A percentile compares a stretch with the other conserved stretches of the same genome.
Conservation (phyloP, 768 basidiomycete genomes). For the Mrakia hoshinonis region DNA sequence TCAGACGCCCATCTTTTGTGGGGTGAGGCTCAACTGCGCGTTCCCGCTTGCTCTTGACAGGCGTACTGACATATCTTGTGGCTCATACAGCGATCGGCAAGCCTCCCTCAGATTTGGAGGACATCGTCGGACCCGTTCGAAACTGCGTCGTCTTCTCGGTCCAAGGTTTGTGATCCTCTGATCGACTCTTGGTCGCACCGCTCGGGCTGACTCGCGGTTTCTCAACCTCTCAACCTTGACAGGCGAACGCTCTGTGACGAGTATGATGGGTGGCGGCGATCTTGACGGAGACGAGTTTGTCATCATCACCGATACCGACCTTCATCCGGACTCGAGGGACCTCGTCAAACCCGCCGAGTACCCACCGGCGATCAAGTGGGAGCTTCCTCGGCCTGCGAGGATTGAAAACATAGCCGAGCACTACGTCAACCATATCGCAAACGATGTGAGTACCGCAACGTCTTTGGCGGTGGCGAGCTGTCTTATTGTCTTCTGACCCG, state of each 20-base stretch:
- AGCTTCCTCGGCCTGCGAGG: background rate
- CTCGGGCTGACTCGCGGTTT: background rate
- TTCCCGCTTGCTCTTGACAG: background rate
- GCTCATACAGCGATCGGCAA: background rate
- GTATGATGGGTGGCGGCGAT: slow-evolving; percentile 60
- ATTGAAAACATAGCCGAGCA: background rate
- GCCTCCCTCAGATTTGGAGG: slow-evolving; percentile 44
- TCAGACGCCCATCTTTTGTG: too few relatives aligned
- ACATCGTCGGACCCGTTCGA: slow-evolving; percentile 45
- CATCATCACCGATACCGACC: background rate
- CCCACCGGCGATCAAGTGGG: background rate
- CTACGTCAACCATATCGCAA: background rate
- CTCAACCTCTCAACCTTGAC: slow-evolving; percentile 29
- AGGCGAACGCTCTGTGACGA: slow-evolving; percentile 56
- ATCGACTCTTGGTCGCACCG: background rate
- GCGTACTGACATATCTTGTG: background rate
- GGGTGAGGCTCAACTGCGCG: too few relatives aligned
- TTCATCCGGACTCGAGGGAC: background rate
- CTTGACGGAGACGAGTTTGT: slow-evolving; percentile 47
- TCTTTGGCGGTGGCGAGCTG: too few relatives aligned
- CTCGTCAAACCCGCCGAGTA: background rate
- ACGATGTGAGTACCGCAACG: background rate
- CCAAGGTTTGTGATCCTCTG: slow-evolving; percentile 44
- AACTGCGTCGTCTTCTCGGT: slow-evolving; percentile 65
- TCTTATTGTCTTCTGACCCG: background rate